Percentiles rank a stretch among this genome's conserved stretches.
These are phyloP conservation scores for Aspergillus sclerotialis DNA, from an alignment of 2,329 filamentous ascomycete genomes.

Conservation along the genomic window DNA sequence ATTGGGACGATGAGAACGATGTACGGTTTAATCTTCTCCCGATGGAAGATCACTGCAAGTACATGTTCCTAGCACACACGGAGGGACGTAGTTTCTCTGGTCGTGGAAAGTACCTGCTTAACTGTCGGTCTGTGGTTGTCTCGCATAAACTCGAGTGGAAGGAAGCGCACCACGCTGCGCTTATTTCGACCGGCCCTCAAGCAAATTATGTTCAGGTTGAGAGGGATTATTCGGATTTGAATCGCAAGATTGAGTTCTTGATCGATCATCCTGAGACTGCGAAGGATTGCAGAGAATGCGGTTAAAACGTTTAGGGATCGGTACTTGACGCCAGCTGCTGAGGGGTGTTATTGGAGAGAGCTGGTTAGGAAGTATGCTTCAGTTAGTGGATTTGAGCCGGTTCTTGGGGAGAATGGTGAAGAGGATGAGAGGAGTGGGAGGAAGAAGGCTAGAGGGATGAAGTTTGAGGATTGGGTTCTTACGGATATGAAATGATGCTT, in stretches of 20 bases:
- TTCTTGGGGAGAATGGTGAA: constrained; percentile 19
- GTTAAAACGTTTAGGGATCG: constrained; percentile 44
- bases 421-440: constrained; percentile 21
- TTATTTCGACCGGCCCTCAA: constrained; percentile 38
- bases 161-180: constrained; percentile 43
- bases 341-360: constrained; percentile 50
- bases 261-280: constrained; percentile 38
- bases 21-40: constrained; percentile 38
- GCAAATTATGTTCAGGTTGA: constrained; percentile 46
- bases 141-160: constrained; percentile 44
- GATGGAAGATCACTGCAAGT: constrained; percentile 49
- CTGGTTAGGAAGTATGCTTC: constrained; percentile 34
- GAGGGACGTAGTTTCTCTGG: constrained; percentile 50
- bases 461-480: constrained; percentile 37
- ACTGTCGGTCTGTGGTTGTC: constrained; percentile 45
- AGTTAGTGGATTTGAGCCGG: constrained; percentile 36
- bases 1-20: constrained; percentile 35
- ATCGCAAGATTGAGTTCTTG: constrained; percentile 36
- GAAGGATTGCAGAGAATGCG: constrained; percentile 46
- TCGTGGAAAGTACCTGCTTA: constrained; percentile 47
- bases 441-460: constrained; percentile 24
- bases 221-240: constrained; percentile 51
- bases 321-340: constrained; percentile 49
- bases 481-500: too few species aligned
- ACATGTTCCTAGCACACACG: constrained; percentile 48